Percentiles rank a stretch among this genome's conserved stretches.
These are phyloP conservation scores for Paraphaeosphaeria sporulosa DNA, from an alignment of 2,329 filamentous ascomycete species.

Conservation along the genomic window DNA sequence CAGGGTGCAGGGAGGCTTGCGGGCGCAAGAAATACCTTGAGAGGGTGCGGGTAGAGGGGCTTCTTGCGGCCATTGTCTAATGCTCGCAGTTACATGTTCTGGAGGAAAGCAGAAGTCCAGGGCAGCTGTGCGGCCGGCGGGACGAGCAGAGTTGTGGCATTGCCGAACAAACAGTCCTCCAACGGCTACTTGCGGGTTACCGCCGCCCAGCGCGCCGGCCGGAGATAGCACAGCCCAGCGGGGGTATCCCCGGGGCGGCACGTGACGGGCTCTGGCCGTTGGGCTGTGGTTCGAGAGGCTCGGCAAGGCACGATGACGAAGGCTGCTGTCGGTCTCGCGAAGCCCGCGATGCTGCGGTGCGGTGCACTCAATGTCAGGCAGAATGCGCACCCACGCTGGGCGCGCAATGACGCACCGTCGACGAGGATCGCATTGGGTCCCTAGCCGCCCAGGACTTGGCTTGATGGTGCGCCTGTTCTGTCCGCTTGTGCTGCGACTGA, in stretches of 20 bases:
- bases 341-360: too few relatives aligned
- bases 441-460: conserved; percentile 7
- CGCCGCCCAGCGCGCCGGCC: background rate
- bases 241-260: background rate
- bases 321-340: too few relatives aligned
- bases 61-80: conserved; percentile 36
- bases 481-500: too few relatives aligned
- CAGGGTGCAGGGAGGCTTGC: conserved; percentile 34
- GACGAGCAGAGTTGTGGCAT: conserved; percentile 4
- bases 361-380: background rate
- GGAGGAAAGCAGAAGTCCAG: conserved; percentile 1
- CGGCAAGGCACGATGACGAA: conserved; percentile 10
- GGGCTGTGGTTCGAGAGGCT: background rate
- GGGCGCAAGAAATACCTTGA: conserved; percentile 41
- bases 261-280: background rate
- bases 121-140: conserved; percentile 1
- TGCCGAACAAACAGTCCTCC: conserved; percentile 8
- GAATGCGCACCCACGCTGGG: background rate
- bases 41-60: conserved; percentile 41
- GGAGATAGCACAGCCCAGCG: conserved; percentile 1
- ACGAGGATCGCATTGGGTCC: background rate
- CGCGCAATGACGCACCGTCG: background rate
- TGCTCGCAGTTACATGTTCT: conserved; percentile 2
- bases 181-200: conserved; percentile 12
- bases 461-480: background rate